Conservation (phyloP, 768 basidiomycete species). For the Russula vinacea region DNA sequence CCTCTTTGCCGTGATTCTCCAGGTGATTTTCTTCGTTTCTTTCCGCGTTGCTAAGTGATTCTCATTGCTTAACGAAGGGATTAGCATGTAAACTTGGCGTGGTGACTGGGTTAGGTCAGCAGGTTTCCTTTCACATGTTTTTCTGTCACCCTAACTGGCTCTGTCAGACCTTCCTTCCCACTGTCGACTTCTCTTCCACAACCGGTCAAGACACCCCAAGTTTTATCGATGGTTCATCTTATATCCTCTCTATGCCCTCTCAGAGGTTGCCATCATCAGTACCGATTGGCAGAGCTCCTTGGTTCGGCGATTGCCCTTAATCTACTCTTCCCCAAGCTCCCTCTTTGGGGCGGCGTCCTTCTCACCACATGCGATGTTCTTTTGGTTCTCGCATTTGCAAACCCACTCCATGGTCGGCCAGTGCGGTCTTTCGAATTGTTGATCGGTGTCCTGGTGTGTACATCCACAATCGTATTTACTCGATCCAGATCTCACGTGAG, state of each 20-base stretch:
- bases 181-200: conserved; percentile 47
- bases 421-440: conserved; percentile 65
- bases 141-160: conserved; percentile 2
- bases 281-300: conserved; percentile 61
- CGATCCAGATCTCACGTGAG: background rate
- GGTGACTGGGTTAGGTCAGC: conserved; percentile 73
- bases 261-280: conserved; percentile 53
- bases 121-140: background rate
- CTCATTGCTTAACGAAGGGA: conserved; percentile 47
- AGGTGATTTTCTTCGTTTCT: conserved; percentile 44
- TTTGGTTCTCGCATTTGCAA: conserved; percentile 62
- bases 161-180: conserved; percentile 47
- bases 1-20: conserved; percentile 76
- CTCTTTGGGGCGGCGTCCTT: conserved; percentile 49
- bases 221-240: conserved; percentile 42
- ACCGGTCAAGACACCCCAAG: conserved; percentile 41
- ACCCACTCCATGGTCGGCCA: conserved; percentile 56
- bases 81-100: conserved; percentile 78
- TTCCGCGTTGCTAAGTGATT: conserved; percentile 2
- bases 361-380: conserved; percentile 50
- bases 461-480: background rate
- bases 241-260: conserved; percentile 45
- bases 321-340: conserved; percentile 49
- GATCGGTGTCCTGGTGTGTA: conserved; percentile 38
- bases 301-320: conserved; percentile 59